Conservation (phyloP, 2,329 filamentous ascomycete species). For the Xylaria sp. region DNA sequence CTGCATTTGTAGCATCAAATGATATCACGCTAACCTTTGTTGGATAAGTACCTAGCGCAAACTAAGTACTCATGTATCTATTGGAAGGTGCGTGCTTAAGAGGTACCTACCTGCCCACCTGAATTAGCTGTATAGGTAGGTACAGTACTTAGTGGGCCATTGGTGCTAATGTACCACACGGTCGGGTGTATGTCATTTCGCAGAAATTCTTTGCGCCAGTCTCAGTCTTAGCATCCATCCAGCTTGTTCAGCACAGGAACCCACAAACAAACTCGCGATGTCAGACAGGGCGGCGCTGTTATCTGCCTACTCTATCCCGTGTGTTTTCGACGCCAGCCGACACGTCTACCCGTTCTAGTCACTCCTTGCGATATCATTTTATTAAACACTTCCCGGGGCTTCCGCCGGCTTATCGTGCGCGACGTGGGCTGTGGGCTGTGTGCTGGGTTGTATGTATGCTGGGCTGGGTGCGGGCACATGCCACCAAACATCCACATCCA, state of each 20-base stretch:
- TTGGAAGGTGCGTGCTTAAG: no score
- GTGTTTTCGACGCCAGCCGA: not conserved
- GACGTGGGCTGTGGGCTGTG: no score
- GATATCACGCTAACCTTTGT: not conserved
- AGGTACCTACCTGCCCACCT: no score
- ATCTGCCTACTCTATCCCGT: not conserved
- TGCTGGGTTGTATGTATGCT: not conserved
- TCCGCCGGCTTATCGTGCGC: slow-evolving; percentile 2
- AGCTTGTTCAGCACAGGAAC: not conserved
- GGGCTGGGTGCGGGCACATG: slow-evolving; percentile 12
- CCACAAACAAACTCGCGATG: not conserved
- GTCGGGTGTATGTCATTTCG: slow-evolving; percentile 11
- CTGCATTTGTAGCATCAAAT: not conserved
- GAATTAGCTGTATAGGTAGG: no score
- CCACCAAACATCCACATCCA: not conserved
- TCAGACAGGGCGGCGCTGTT: slow-evolving; percentile 3
- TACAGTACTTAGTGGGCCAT: no score
- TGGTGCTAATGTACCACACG: not conserved
- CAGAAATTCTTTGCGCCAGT: slow-evolving; percentile 13
- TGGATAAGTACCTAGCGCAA: not conserved
- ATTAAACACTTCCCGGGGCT: not conserved
- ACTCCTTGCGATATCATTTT: not conserved
- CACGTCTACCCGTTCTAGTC: not conserved
- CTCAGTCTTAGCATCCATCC: not conserved
- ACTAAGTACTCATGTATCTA: no score